Percentiles rank a stretch among this genome's conserved stretches.
These are phyloP conservation scores for Tetradesmus lagerheimii DNA, from an alignment of 139 green algal genomes.

Conservation along the genomic window DNA sequence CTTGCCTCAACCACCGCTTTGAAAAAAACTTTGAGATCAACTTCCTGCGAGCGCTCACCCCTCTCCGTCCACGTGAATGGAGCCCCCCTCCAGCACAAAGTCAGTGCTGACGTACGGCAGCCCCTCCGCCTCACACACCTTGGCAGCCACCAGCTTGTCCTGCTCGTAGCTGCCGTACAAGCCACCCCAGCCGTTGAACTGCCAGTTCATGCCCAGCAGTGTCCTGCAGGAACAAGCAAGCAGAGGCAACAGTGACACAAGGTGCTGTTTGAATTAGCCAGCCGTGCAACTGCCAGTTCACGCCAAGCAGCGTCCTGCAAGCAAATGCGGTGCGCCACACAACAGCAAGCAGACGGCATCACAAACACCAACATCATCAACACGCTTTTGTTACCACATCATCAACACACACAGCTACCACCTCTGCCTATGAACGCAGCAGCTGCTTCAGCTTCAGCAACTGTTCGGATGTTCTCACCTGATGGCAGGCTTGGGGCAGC, in stretches of 20 bases:
- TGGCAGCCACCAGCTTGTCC: constrained; percentile 45
- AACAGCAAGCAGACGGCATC: no score
- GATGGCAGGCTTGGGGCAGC: constrained; percentile 31
- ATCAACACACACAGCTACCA: no score
- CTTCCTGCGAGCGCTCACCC: constrained; percentile 53
- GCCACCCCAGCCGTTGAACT: constrained; percentile 66
- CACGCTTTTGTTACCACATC: no score
- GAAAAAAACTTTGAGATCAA: no score
- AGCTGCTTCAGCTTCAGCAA: neutral
- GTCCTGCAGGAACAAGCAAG: neutral
- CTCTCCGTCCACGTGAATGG: constrained; percentile 72
- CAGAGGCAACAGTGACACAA: neutral
- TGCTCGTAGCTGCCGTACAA: constrained; percentile 47
- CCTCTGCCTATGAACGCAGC: neutral
- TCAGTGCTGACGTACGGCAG: constrained; percentile 45
- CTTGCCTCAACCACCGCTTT: no score
- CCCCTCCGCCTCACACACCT: constrained; percentile 31
- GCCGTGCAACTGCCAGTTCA: no score
- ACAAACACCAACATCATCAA: no score
- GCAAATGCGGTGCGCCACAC: no score
- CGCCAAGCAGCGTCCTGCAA: no score
- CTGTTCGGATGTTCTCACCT: constrained; percentile 8
- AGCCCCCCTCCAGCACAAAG: constrained; percentile 67
- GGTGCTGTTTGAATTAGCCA: no score
- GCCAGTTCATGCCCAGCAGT: constrained; percentile 55